Conservation (phyloP, 257 asterid species). For the Jaltomata sinuosa region DNA sequence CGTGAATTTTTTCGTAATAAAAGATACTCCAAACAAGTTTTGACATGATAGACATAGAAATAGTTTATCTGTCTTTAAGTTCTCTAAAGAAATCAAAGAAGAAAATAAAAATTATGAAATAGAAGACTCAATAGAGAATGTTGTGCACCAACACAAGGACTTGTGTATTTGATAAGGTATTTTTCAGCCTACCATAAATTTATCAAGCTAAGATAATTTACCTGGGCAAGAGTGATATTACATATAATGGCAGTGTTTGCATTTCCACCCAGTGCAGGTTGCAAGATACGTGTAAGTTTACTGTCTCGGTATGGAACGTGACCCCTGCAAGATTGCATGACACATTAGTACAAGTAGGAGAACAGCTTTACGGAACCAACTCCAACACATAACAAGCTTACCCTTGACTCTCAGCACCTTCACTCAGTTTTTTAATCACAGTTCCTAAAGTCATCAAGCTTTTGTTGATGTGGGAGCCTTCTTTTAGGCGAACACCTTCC, state of each 20-base stretch:
- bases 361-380: not conserved
- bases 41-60: not conserved
- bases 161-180: not conserved
- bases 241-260: conserved; percentile 96
- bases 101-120: not conserved
- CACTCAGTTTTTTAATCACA: conserved; percentile 95
- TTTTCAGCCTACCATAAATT: not conserved
- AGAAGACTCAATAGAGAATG: not conserved
- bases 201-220: conserved; percentile 9
- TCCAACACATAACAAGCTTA: conserved; percentile 27
- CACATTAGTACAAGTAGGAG: conserved; percentile 6
- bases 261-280: conserved; percentile 96
- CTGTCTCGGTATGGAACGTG: conserved; percentile 99
- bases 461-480: conserved; percentile 96
- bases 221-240: conserved; percentile 98
- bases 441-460: conserved; percentile 95
- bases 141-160: not conserved
- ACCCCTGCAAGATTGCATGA: conserved; percentile 54
- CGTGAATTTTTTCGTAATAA: not conserved
- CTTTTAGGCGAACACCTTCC: conserved; percentile 95
- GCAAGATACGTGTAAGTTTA: conserved; percentile 94
- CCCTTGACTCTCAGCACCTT: conserved; percentile 99
- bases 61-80: not conserved
- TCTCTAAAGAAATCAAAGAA: not conserved
- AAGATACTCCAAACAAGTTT: not conserved